phyloP scores from a whole-genome alignment of 805 yeast genomes.

The Nematodospora valgi region DNA sequence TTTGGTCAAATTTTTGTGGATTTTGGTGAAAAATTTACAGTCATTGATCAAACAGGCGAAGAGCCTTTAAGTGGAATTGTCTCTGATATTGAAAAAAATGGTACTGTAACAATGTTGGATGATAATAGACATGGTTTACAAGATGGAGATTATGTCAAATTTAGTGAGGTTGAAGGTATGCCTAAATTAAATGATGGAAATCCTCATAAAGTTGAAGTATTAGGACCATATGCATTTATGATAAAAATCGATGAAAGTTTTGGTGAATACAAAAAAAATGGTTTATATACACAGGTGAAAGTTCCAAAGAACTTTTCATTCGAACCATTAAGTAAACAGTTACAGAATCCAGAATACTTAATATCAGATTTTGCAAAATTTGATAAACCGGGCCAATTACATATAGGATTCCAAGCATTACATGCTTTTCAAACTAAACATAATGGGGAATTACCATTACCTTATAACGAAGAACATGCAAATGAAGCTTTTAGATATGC shows the following conservation, averaged over 20 bases:
- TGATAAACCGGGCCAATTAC: conserved; percentile 87
- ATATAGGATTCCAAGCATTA: conserved; percentile 88
- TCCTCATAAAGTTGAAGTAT: conserved; percentile 72
- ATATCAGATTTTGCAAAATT: conserved; percentile 91
- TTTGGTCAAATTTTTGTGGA: conserved; percentile 90
- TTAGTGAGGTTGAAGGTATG: conserved; percentile 81
- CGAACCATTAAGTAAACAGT: conserved; percentile 60
- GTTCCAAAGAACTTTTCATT: conserved; percentile 66
- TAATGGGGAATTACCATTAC: conserved; percentile 68
- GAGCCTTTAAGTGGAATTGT: conserved; percentile 86
- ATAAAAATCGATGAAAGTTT: conserved; percentile 52
- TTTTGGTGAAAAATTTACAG: conserved; percentile 76
- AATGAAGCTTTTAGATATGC: conserved; percentile 58
- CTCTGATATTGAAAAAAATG: conserved; percentile 81
- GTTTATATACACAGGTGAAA: conserved; percentile 89
- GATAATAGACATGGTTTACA: conserved; percentile 91
- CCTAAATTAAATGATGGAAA: conserved; percentile 69
- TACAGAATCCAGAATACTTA: conserved; percentile 73
- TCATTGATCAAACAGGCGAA: conserved; percentile 87
- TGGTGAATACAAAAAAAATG: conserved; percentile 77
- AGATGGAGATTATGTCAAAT: conserved; percentile 87
- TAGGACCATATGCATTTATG: conserved; percentile 93
- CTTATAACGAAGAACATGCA: conserved; percentile 75
- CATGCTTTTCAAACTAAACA: conserved; percentile 66
- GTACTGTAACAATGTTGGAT: conserved; percentile 90